Base-by-base conservation (phyloP, 768 basidiomycete species). In the Amanita fuliginea region DNA sequence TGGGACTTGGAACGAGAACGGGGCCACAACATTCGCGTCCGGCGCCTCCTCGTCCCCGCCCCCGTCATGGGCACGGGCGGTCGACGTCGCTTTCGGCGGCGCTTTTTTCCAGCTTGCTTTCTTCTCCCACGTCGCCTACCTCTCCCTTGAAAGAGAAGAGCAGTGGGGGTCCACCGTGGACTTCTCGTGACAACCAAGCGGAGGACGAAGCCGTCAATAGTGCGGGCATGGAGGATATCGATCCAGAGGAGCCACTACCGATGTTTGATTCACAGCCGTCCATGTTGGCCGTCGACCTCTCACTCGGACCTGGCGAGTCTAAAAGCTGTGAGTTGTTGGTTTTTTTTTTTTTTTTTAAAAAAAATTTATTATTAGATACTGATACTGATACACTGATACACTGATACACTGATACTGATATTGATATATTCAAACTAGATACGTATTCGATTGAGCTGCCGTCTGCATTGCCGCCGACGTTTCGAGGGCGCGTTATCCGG, bases 211-310 rank as follows among this genome's bases (percentile, higher is more conserved):
- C n/a, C n/a, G n/a, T n/a, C n/a, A n/a, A n/a, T n/a, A n/a, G n/a
- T n/a, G n/a, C n/a, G 32, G 28, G 28, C 8, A 9, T 9, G 28
- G 28, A 28, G 13, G 32, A 32, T 32, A 60, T 80, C n/a, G 77
- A 80, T 51, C 75, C 77, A 0, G 83, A 84, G 30, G 62, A 64
- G 3, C 83, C 81, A 0, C 62, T 98, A 14, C 93, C 95, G 0
- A 92, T 89, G 0, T 81, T 95, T 21, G 84, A 93, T 53, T 80
- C 86, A 0, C 84, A 85, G 51, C 86, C 88, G 8, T 77, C 85
- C 28, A 86, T 98, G 78, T 69, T 98, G 8, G 92, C 86, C 0
- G 89, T 99, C 0, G 96, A 98, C 64, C 60, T 97, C 26, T 66
- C 71, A 4, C 71, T 99, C 14, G 72, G 67, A 3, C 89, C 91